A percentile compares a stretch with the other conserved stretches of the same genome.
phyloP scores from a whole-genome alignment of 306 rosid species.

The Purshia tridentata region DNA sequence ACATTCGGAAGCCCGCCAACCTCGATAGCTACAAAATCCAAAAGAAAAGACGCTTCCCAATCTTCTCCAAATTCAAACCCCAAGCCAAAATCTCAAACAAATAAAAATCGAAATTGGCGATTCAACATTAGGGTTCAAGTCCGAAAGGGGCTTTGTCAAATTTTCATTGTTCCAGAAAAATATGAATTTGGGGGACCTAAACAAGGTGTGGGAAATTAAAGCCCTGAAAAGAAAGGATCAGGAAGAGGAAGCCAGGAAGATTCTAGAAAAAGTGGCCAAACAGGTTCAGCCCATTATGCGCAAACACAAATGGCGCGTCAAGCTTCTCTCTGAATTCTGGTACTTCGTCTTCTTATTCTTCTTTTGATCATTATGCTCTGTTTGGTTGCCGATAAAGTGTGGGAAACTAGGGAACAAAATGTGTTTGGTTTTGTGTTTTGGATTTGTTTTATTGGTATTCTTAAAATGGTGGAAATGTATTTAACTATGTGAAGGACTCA shows the following conservation, averaged over 20 bases:
- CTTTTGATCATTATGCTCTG: background rate
- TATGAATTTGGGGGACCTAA: slow-evolving; percentile 66
- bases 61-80: background rate
- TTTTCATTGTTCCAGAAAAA: background rate
- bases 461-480: background rate
- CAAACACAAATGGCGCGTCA: slow-evolving; percentile 86
- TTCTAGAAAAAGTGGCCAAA: slow-evolving; percentile 76
- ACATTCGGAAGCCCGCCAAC: background rate
- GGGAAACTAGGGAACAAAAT: background rate
- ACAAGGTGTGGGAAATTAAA: slow-evolving; percentile 88
- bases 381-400: slow-evolving; percentile 7
- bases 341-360: slow-evolving; percentile 6
- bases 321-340: slow-evolving; percentile 85
- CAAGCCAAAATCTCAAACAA: no score
- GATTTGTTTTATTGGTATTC: background rate
- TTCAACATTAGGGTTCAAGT: slow-evolving; percentile 1
- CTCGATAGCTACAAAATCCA: background rate
- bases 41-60: background rate
- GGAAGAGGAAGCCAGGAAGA: slow-evolving; percentile 64
- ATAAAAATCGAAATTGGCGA: background rate
- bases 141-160: background rate
- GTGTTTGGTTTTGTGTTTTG: background rate
- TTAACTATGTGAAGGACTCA: background rate
- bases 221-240: slow-evolving; percentile 62
- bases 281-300: slow-evolving; percentile 97